Percentiles rank a stretch among this genome's conserved stretches.
Evolutionary conservation across 2,329 filamentous ascomycete genomes (phyloP).

Genomic region (Myriosclerotinia curreyana): DNA sequence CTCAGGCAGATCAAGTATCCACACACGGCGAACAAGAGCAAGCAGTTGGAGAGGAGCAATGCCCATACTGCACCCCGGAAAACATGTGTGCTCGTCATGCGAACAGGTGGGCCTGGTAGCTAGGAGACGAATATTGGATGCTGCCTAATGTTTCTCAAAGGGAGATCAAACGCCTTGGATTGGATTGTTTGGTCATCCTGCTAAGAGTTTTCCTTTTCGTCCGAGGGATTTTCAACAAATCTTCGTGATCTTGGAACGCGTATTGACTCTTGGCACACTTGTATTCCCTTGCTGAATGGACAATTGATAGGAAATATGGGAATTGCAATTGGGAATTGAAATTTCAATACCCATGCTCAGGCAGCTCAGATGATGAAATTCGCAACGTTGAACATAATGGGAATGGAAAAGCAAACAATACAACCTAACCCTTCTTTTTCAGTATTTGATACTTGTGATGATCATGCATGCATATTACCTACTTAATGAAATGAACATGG

Average conservation of each 20-base stretch:
- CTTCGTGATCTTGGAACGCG: background rate
- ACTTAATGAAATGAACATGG: background rate
- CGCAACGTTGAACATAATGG: background rate
- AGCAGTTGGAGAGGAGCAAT: background rate
- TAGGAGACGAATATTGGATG: background rate
- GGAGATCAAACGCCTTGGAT: background rate
- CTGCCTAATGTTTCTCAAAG: background rate
- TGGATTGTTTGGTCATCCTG: background rate
- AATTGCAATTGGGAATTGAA: background rate
- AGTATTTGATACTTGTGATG: background rate
- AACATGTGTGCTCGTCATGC: constrained; percentile 15
- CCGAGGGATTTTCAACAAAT: no score
- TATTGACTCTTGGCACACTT: background rate
- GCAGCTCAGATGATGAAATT: background rate
- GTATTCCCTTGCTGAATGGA: background rate
- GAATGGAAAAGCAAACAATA: background rate
- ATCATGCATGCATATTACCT: background rate
- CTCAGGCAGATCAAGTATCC: constrained; percentile 1
- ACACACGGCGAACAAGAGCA: background rate
- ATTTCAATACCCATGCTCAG: background rate
- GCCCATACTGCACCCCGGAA: background rate
- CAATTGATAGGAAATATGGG: background rate
- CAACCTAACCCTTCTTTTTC: background rate
- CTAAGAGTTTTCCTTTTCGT: background rate
- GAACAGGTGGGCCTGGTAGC: background rate